Evolutionary conservation across 208 protist species (phyloP).

Genomic region (Acanthamoeba lenticulata): DNA sequence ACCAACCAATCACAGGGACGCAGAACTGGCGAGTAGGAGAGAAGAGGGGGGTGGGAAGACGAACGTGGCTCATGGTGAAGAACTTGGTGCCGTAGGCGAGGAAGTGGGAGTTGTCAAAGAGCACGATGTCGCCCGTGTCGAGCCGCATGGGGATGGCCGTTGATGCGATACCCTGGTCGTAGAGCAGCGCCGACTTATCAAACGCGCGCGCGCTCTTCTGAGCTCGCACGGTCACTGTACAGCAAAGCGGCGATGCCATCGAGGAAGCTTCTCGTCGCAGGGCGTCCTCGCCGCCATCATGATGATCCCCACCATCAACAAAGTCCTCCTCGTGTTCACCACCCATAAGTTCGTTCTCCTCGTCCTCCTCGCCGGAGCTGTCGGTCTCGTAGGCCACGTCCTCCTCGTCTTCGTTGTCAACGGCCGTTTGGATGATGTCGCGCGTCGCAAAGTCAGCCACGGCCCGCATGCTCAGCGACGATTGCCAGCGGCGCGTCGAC

Average conservation of each 20-base stretch:
- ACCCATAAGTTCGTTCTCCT: too few species aligned
- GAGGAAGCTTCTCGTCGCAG: too few species aligned
- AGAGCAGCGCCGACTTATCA: conserved; percentile 7
- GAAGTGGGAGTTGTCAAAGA: conserved; percentile 50
- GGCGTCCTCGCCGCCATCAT: too few species aligned
- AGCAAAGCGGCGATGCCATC: too few species aligned
- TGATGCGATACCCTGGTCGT: neutral
- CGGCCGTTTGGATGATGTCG: neutral
- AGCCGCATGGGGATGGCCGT: conserved; percentile 44
- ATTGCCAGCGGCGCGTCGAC: too few species aligned
- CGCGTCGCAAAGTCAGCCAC: neutral
- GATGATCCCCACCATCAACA: too few species aligned
- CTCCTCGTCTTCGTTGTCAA: neutral
- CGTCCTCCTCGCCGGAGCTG: neutral
- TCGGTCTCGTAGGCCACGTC: neutral
- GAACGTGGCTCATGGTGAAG: conserved; percentile 47
- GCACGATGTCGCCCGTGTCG: conserved; percentile 53
- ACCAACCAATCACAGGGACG: neutral
- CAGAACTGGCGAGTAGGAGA: neutral
- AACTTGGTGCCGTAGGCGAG: conserved; percentile 33
- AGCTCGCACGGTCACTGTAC: neutral
- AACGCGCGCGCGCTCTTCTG: neutral
- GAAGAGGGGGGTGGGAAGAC: neutral
- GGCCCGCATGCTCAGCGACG: neutral
- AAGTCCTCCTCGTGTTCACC: too few species aligned